phyloP scores from a whole-genome alignment of 129 eudicot species.

The Scalesia atractyloides region DNA sequence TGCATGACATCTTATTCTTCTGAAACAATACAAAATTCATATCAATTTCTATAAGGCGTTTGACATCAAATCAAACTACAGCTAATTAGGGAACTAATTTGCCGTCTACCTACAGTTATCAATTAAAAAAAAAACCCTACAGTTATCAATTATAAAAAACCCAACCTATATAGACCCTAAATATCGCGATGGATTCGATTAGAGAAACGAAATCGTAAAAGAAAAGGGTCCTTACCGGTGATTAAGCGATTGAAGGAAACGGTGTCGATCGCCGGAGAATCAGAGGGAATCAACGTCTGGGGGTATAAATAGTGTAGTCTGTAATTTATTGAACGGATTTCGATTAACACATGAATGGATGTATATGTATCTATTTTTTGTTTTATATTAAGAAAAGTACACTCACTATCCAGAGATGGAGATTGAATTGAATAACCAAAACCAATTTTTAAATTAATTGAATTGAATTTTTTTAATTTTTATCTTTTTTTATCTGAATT shows the following conservation, averaged over 20 bases:
- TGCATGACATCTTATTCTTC: background rate
- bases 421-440: too few species aligned
- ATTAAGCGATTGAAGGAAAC: background rate
- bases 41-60: constrained; percentile 10
- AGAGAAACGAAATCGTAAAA: background rate
- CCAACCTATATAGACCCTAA: constrained; percentile 13
- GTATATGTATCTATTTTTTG: too few species aligned
- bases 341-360: too few species aligned
- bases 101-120: background rate
- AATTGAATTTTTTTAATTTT: too few species aligned
- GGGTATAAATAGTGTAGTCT: background rate
- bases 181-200: constrained; percentile 12
- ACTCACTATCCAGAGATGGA: too few species aligned
- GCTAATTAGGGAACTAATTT: constrained; percentile 9
- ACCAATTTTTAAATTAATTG: too few species aligned
- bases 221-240: constrained; percentile 2
- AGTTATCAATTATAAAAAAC: background rate
- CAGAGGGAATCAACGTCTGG: constrained; percentile 1
- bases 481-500: too few species aligned
- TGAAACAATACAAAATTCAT: background rate
- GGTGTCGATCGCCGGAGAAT: constrained; percentile 9
- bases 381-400: too few species aligned
- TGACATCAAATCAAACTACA: background rate
- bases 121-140: background rate
- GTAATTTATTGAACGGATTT: too few species aligned